Evolutionary conservation across 1,284 basidiomycete species (phyloP), one percentile per base, ranked within the genome.

Genomic region (Tylopilus orsonianus): DNA sequence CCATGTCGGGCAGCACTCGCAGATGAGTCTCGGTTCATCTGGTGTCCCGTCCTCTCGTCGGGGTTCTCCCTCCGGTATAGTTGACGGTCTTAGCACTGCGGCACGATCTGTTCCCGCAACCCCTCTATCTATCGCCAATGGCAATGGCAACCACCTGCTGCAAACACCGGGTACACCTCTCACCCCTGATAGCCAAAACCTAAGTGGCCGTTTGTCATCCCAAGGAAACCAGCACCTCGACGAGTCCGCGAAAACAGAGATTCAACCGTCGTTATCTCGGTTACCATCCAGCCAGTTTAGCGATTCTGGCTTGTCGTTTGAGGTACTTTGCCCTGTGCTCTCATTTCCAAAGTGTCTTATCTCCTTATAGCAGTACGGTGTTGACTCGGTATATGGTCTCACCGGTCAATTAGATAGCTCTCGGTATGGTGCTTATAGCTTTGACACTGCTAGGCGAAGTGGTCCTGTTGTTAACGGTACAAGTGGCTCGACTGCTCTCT

Each of bases 101-200:
- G 80, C 83, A 29, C 85, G 85, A 49, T 90, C 83, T 48, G 86
- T 86, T 34, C 87, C 85, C 50, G 88, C 80, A 7, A 90, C 88
- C 8, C 87, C 86, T 14, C 69, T 89, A 6, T 74, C 74, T 29
- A 71, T 82, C 26, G 62, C 79, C 9, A 76, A 69, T 47, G 71
- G 69, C 38, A 66, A 72, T n/a, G 60, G 61, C 4, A 64, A 70
- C 16, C 78, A 80, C 60, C 62, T 87, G 27, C 59, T 80, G 50
- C 88, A 87, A 69, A 76, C 80, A 8, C 81, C 85, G 9, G 84
- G 81, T 8, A 87, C 87, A 9, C 85, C 87, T 19, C 72, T 79
- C 20, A 79, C 79, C 6, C 76, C 81, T 5, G 86, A 87, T 39
- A 59, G 73, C 26, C 81, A 81, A 58, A 71, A 60, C 12, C 53